Percentiles rank a stretch among this genome's conserved stretches.
Conservation (phyloP, 2,329 filamentous ascomycete genomes). For the Aspergillus hiratsukae region DNA sequence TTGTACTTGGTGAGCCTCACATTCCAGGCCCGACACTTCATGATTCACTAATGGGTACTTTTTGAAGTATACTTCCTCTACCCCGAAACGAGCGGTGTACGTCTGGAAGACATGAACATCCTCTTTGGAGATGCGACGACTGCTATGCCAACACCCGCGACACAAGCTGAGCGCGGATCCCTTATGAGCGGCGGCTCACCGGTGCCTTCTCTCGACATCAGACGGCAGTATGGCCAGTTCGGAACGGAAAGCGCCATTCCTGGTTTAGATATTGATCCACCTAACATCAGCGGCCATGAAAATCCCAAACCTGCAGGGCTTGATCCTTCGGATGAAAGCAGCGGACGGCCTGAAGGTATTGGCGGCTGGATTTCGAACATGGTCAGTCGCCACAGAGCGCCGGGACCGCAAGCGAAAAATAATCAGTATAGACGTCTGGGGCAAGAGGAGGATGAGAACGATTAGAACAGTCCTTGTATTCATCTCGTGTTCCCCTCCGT, state of each 20-base stretch:
- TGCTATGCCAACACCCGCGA: constrained; percentile 71
- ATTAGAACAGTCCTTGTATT: constrained; percentile 2
- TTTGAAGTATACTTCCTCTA: constrained; percentile 88
- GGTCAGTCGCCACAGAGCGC: constrained; percentile 49
- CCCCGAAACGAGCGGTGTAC: constrained; percentile 91
- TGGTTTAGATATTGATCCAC: constrained; percentile 75
- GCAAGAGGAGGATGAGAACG: constrained; percentile 41
- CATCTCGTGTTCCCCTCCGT: background rate
- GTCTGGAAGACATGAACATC: constrained; percentile 92
- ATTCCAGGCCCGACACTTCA: background rate
- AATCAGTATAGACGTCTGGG: constrained; percentile 43
- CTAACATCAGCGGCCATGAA: constrained; percentile 51
- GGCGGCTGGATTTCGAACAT: constrained; percentile 67
- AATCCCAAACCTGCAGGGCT: constrained; percentile 46
- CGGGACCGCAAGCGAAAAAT: constrained; percentile 35
- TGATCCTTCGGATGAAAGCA: constrained; percentile 30
- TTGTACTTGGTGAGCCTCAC: constrained; percentile 77
- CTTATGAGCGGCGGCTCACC: constrained; percentile 75
- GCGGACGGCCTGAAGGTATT: constrained; percentile 50
- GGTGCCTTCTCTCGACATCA: constrained; percentile 69
- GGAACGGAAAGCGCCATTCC: constrained; percentile 68
- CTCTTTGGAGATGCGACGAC: constrained; percentile 92
- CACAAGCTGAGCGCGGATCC: constrained; percentile 75
- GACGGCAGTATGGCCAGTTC: constrained; percentile 43
- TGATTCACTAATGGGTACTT: constrained; percentile 11